Base-by-base conservation (phyloP, 805 yeast species). In the Pichia heedii region DNA sequence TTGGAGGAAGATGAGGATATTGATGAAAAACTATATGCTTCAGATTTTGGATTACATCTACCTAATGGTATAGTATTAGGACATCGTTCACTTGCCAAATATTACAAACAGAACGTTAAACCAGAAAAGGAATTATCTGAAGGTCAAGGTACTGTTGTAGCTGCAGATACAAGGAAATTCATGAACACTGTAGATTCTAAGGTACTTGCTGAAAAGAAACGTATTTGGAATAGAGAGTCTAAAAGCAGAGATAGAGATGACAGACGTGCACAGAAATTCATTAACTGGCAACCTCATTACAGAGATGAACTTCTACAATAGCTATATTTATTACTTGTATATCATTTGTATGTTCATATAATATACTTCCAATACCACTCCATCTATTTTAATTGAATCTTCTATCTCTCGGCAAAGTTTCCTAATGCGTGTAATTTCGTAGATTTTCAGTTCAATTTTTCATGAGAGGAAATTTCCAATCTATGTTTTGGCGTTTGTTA, bases 261-360 rank as follows among this genome's bases (percentile, higher is more conserved):
- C 63, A 62, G 67, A 67, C 56, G 65, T 64, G 84, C 85, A 26
- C 74, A 77, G 44, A 84, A 77, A 61, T 77, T 77, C 58, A 68
- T 79, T 60, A 93, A 90, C 64, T 74, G 78, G 71, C 96, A 90
- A 71, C 76, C 78, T 26, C 95, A 93, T 59, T 86, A 64, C 69
- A 74, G 95, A 58, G 95, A 87, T 58, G 81, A 77, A 56, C 63
- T 84, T 52, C 67, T 86, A 50, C 69, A 65, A 44, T 65, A 50
- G 36, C 26, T 27, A 3, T 13, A 15, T 13, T 29, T 29, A 15
- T 24, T 24, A 24, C 27, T 24, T 13, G 9, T 24, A 10, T 10
- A 10, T 24, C 12, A 24, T 15, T 9, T 29, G 11, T 3, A 15
- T 29, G 13, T 13, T 29, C 16, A n/a, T n/a, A n/a, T n/a, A n/a